Evolutionary conservation across 1,139 yeast species (phyloP), one percentile per base, ranked within the genome.

Genomic region (Meyerozyma guilliermondii): DNA sequence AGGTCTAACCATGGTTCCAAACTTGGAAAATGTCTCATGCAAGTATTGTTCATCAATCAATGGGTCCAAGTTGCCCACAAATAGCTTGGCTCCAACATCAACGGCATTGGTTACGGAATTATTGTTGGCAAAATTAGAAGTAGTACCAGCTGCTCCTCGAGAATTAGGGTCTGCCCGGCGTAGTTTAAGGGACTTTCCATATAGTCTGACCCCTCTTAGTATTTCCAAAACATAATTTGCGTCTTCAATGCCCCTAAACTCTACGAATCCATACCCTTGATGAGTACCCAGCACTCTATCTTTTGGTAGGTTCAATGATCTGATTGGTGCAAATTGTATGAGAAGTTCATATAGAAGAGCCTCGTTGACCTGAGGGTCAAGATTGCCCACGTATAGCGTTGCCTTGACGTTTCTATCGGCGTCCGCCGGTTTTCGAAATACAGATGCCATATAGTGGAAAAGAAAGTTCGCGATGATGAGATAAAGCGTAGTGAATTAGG

Each of bases 241-340:
- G 53, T 89, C 96, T 18, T 63, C 68, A 2, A 66, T 65, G 9
- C 73, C 68, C 42, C 71, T 65, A 53, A 86, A 83, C 57, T 87
- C 95, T 2, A 87, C 83, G 63, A 92, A 92, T 10, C 96, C 98
- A 63, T 72, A 92, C 14, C 97, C 98, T 56, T 85, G 95, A 54
- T 85, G 89, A 2, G 77, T 70, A 47, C 79, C 79, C 35, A 80
- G 66, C 5, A 88, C 72, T 50, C 91, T 71, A 56, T 89, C 97
- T 53, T 80, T 81, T 5, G 98, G 98, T 52, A 92, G 68, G 51
- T 83, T 76, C 10, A 92, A 73, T 28, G 78, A 71, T 39, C 70
- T 69, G 5, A 92, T 76, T 0, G 96, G 96, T 0, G 95, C 94
- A 41, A 87, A 83, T 59, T 92, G 98, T 10, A 87, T 64, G 61